Conservation (phyloP, 257 asterid species). For the Petunia axillaris region DNA sequence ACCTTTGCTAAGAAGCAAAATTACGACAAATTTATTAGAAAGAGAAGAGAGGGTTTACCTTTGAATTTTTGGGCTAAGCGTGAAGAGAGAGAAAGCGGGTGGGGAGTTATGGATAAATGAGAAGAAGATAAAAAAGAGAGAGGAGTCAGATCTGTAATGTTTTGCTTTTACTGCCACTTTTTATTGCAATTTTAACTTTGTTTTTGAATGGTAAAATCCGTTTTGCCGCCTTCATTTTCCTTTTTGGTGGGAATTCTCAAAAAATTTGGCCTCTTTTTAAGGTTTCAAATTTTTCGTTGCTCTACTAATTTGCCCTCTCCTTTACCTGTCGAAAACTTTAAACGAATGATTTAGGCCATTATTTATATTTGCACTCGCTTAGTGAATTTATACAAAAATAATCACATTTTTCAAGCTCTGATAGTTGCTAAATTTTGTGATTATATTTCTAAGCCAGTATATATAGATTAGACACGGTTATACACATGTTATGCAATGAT, state of each 20-base stretch:
- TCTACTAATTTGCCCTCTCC: background rate
- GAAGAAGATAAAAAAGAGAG: background rate
- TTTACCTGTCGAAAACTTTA: background rate
- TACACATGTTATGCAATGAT: too few relatives aligned
- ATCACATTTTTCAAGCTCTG: too few relatives aligned
- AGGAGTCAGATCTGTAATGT: slow-evolving; percentile 15
- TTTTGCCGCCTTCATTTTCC: slow-evolving; percentile 16
- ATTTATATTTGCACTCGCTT: too few relatives aligned
- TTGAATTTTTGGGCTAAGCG: background rate
- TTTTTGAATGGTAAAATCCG: background rate
- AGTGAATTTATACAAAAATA: too few relatives aligned
- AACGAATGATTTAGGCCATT: too few relatives aligned
- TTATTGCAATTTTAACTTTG: background rate
- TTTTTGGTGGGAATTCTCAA: slow-evolving; percentile 22
- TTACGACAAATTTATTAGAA: background rate
- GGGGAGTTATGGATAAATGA: too few relatives aligned
- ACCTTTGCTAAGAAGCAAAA: background rate
- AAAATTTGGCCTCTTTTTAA: background rate
- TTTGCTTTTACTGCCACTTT: background rate
- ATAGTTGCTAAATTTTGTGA: too few relatives aligned
- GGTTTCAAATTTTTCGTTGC: background rate
- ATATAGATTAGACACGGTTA: too few relatives aligned
- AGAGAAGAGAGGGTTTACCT: background rate
- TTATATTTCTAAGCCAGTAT: too few relatives aligned
- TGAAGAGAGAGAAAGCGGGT: background rate